Percentiles rank a stretch among this genome's conserved stretches.
Conservation (phyloP, 148 eudicot genomes). For the Rhododendron ferrugineum region DNA sequence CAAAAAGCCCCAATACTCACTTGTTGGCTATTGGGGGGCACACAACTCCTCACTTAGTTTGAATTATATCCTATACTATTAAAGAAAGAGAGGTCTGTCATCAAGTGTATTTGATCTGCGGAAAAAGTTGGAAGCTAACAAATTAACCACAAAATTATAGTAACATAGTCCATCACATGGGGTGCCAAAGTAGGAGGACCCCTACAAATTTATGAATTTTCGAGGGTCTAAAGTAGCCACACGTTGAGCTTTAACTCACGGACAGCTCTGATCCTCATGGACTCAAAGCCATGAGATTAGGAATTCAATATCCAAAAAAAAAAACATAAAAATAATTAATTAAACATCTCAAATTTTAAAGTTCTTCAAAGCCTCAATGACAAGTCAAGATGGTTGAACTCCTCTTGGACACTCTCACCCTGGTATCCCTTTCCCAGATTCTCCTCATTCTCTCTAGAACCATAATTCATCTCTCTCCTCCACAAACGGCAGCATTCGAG, state of each 20-base stretch:
- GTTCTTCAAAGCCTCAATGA: slow-evolving; percentile 14
- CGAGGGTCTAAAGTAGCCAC: neutral
- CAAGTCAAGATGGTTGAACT: slow-evolving; percentile 45
- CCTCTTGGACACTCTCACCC: slow-evolving; percentile 28
- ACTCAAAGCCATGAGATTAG: neutral
- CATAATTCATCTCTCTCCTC: slow-evolving; percentile 22
- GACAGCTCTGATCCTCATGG: neutral
- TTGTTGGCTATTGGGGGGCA: neutral
- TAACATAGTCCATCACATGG: neutral
- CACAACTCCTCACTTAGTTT: neutral
- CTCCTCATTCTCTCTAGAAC: slow-evolving; percentile 4
- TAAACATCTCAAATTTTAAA: neutral
- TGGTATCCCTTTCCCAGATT: slow-evolving; percentile 8
- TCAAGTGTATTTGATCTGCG: neutral
- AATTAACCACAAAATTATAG: neutral
- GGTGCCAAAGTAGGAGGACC: neutral
- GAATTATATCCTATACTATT: no score
- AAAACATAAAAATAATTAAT: neutral
- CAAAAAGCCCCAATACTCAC: neutral
- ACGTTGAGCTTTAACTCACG: neutral
- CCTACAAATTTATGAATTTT: no score
- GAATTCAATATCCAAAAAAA: neutral
- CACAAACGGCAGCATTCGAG: slow-evolving; percentile 28
- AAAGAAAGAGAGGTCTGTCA: neutral
- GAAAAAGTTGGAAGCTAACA: neutral